Base-by-base conservation (phyloP, 2,329 filamentous ascomycete species). In the Reticulascus tulasneorum region DNA sequence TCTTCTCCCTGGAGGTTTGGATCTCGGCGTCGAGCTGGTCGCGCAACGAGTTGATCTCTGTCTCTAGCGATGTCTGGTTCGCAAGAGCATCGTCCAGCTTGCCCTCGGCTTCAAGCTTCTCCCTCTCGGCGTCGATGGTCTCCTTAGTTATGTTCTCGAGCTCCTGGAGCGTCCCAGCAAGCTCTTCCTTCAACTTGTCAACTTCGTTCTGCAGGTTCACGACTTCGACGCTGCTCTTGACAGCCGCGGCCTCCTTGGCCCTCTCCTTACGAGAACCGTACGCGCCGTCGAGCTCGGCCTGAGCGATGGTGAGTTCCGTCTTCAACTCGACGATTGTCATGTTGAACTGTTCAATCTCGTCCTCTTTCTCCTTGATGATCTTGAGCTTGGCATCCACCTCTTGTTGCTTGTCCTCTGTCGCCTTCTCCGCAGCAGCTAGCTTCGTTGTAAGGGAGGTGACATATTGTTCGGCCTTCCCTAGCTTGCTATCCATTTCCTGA, bases 241-340 rank as follows among this genome's bases (percentile, higher is more conserved):
- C 60, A 29, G 72, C 72, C 2, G 76, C 76, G 15, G 71, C 69
- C 46, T 79, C 75, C 10, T 72, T 71, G 15, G 76, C 75, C 16
- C 77, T 73, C 58, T 80, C 69, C 39, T 73, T 69, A 40, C 75
- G 70, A 38, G 71, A 70, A 38, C 76, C 76, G 52, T 79, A 79
- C 18, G 76, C 76, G 38, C 74, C 74, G 45, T 81, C 77, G 20
- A 81, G 67, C 55, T 81, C 77, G 13, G 77, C 77, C 50, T 75
- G 72, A 33, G 74, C 72, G 48, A 79, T 70, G 29, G 75, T 77
- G 40, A 77, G 63, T 49, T 80, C 76, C 35, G 75, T 79, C 66
- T 79, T 79, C 52, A 76, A 65, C 58, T 79, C 74, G 22, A 73
- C 69, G 36, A 78, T 54, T 50, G 68, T 66, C 50, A 67, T 60